Base-by-base conservation (phyloP, 1,284 basidiomycete genomes). In the Boletus sp. region DNA sequence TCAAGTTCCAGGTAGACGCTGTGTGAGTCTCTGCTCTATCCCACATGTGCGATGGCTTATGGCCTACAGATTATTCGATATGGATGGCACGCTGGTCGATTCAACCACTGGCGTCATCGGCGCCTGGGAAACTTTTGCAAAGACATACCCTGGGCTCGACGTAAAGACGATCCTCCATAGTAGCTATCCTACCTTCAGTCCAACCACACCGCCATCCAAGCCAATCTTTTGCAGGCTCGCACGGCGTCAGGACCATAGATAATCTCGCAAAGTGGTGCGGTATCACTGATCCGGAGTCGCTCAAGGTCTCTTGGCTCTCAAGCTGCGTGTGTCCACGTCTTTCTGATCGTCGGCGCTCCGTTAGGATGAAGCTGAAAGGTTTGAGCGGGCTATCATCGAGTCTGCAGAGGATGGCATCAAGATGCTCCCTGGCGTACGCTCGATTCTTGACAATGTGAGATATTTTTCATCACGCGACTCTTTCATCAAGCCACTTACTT, bases 161-260 rank as follows among this genome's bases (percentile, higher is more conserved):
- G 74, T 88, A 14, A 57, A 76, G 20, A 56, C 77, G 38, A 82
- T 88, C 43, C 64, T 88, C 27, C 80, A 76, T 60, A 80, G 85
- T 86, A 50, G 55, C 69, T 61, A n/a, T 44, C 41, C 41, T 22
- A 26, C 27, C 20, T 46, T 38, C 47, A 30, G 47, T 50, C 36
- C 17, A 26, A 36, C 40, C 37, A 19, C 14, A 4, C 8, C 33
- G 29, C 39, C 34, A 22, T 26, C 34, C 40, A 30, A 52, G 45
- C 36, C 41, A n/a, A 40, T 40, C 32, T 20, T 32, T 37, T n/a
- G 16, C 60, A 91, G 89, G 78, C 41, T 75, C 87, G 14, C 90
- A 92, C 65, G 90, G 90, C 35, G 78, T 91, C 32, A 80, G 90
- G 44, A 91, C 88, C 0, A 75, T 81, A 8, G 90, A 93, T 57